Evolutionary conservation across 1,284 basidiomycete species (phyloP), one percentile per base, ranked within the genome.

Genomic region (Sphagnurus paluster): DNA sequence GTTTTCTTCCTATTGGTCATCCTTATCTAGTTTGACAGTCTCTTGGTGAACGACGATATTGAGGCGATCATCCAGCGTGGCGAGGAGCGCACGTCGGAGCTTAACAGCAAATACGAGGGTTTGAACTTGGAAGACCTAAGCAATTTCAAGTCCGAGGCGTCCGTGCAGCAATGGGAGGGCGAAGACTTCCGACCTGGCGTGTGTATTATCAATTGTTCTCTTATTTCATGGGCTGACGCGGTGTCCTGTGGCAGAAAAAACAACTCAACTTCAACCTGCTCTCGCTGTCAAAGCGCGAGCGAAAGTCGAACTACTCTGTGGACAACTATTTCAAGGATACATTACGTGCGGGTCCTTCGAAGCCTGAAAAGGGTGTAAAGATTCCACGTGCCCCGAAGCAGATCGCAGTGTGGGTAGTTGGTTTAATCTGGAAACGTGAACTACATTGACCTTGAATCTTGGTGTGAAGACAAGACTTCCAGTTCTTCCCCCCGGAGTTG

Each of bases 241-340:
- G n/a, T n/a, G n/a, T n/a, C 33, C 25, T 26, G 10, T 45, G 42
- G 39, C 66, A 87, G 69, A 81, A 81, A 56, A 93, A 91, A 70
- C 62, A 72, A 5, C 74, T 93, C 55, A 84, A 84, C 56, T 72
- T 91, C 61, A 87, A 87, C 55, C 84, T 94, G 64, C 85, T 99
- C 38, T 93, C 96, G 45, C 79, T 97, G 13, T 92, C 91, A 32
- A 99, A 99, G 72, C 84, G 97, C 20, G 96, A 99, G 68, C 84
- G 96, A 44, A 98, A 98, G 70, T 80, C 84, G 44, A 98, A 98
- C 64, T 98, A 99, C 68, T 94, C 90, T 1, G 92, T 98, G 28
- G 91, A 95, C 60, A 85, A 80, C 46, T 95, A 95, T 66, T 98
- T 95, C 77, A 92, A 95, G 67, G 93, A 97, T 64, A 90, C 90